Evolutionary conservation across 2,329 filamentous ascomycete genomes (phyloP).

Genomic region (Ampelomyces quisqualis): DNA sequence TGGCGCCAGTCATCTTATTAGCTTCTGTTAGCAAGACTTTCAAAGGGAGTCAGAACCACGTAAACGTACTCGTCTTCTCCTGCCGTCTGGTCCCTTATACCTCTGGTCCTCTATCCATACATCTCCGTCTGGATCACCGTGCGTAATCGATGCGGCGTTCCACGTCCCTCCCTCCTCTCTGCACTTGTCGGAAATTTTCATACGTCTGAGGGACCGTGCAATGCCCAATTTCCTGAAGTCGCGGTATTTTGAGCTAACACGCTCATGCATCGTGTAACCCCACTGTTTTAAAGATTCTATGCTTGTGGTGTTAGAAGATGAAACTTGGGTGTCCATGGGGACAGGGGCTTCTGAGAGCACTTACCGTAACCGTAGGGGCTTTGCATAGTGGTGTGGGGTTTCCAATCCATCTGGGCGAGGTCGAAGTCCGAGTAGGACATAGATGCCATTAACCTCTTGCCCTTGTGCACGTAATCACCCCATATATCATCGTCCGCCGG

Average conservation of each 20-base stretch:
- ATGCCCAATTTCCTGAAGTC: constrained; percentile 1
- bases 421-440: constrained; percentile 4
- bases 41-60: background rate
- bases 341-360: background rate
- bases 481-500: constrained; percentile 1
- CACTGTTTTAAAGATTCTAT: background rate
- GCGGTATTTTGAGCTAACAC: background rate
- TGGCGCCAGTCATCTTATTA: background rate
- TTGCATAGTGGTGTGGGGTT: background rate
- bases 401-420: background rate
- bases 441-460: constrained; percentile 1
- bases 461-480: background rate
- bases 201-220: background rate
- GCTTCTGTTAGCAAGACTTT: no score
- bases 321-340: background rate
- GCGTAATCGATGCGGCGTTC: background rate
- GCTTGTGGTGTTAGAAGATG: background rate
- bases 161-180: background rate
- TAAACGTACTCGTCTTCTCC: background rate
- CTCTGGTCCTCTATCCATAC: background rate
- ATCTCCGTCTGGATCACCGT: background rate
- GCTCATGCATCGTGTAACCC: background rate
- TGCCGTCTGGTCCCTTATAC: background rate
- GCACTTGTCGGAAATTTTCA: constrained; percentile 1
- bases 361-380: constrained; percentile 1